A percentile compares a stretch with the other conserved stretches of the same genome.
These are phyloP conservation scores for Pseudocercospora cruenta DNA, from an alignment of 2,329 filamentous ascomycete species.

Conservation along the genomic window DNA sequence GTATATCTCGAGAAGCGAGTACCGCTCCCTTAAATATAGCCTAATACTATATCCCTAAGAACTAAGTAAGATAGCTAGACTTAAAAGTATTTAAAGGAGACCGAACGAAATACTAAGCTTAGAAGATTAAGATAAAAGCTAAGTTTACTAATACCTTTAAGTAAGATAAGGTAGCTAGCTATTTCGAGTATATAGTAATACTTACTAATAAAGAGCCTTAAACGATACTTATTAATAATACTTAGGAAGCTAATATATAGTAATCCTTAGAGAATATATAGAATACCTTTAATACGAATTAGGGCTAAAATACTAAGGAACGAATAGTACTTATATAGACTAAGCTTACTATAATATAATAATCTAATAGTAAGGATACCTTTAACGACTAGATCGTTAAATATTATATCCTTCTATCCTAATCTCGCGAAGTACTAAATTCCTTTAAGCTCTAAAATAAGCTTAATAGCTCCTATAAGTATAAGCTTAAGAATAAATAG, in stretches of 20 bases:
- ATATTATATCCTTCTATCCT: neutral
- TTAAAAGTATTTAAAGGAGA: neutral
- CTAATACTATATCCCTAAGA: neutral
- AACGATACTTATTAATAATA: neutral
- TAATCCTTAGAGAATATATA: neutral
- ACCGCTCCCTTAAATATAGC: neutral
- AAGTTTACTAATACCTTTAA: neutral
- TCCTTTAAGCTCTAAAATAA: neutral
- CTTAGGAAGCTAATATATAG: neutral
- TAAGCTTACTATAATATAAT: neutral
- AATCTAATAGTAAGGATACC: neutral
- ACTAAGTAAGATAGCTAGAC: neutral
- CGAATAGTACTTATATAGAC: neutral
- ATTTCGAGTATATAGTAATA: neutral
- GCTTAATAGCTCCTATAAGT: neutral
- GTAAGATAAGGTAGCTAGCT: neutral
- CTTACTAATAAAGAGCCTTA: neutral
- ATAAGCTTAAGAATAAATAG: neutral
- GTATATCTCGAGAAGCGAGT: neutral
- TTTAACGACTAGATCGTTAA: neutral
- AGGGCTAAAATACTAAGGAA: neutral
- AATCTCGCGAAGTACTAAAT: neutral
- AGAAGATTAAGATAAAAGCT: neutral
- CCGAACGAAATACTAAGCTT: neutral
- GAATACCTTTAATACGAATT: neutral